phyloP scores from a whole-genome alignment of 345 rosid species.

The Hirschfeldia incana region DNA sequence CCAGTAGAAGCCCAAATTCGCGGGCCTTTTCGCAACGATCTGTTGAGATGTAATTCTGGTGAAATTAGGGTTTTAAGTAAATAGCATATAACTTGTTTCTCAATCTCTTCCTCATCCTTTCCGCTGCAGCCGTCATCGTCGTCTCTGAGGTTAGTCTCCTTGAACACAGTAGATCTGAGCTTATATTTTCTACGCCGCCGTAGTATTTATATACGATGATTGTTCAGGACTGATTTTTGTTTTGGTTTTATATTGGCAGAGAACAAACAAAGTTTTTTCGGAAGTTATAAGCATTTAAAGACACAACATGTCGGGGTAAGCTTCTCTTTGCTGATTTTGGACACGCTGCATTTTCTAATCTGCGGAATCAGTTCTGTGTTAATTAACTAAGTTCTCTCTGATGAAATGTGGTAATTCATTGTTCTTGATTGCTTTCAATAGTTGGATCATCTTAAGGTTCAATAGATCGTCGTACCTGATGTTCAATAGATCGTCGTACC shows the following conservation, averaged over 20 bases:
- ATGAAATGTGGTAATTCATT: no score
- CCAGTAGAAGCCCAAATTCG: not conserved
- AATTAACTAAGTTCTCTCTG: no score
- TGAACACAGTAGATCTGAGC: not conserved
- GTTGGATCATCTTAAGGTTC: no score
- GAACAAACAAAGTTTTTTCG: not conserved
- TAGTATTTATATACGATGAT: not conserved
- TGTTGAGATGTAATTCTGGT: not conserved
- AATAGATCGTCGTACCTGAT: not conserved
- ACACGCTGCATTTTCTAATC: not conserved
- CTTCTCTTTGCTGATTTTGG: not conserved
- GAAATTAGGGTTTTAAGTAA: conserved; percentile 34
- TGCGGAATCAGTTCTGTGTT: not conserved
- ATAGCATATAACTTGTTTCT: conserved; percentile 6
- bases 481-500: not conserved
- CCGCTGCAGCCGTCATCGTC: conserved; percentile 32
- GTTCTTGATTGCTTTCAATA: no score
- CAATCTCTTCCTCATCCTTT: not conserved
- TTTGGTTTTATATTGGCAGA: conserved; percentile 11
- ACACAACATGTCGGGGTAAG: conserved; percentile 21
- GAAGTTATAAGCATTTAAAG: conserved; percentile 4
- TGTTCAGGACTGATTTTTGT: not conserved
- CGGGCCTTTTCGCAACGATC: not conserved
- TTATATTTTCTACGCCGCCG: not conserved
- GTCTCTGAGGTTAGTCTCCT: conserved; percentile 31